These are phyloP conservation scores for Ceratobasidium papillatum DNA, from an alignment of 1,284 basidiomycete genomes.

Conservation along the genomic window DNA sequence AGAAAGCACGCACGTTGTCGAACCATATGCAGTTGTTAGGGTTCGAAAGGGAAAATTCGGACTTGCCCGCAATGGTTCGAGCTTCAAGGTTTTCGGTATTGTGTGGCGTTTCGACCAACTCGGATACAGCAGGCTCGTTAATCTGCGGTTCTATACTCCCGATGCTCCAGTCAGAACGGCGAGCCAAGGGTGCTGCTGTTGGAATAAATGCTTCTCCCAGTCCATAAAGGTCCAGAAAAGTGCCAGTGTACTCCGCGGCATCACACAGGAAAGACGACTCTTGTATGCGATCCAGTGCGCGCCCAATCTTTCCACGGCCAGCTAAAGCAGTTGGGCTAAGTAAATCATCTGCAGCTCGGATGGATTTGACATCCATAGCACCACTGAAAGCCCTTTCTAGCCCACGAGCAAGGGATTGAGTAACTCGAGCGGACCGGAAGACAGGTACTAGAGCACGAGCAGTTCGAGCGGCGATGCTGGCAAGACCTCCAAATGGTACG, in stretches of 20 bases:
- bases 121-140: not conserved
- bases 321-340: constrained; percentile 21
- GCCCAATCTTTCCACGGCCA: constrained; percentile 23
- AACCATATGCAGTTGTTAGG: not conserved
- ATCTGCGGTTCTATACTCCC: not conserved
- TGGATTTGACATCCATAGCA: constrained; percentile 7
- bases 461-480: constrained; percentile 11
- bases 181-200: not conserved
- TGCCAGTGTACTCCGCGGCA: not conserved
- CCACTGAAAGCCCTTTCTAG: constrained; percentile 16
- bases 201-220: not conserved
- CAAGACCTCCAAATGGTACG: constrained; percentile 27
- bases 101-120: not conserved
- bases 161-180: not conserved
- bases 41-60: not conserved
- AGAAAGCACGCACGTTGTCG: not conserved
- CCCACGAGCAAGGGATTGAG: constrained; percentile 2
- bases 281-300: constrained; percentile 25
- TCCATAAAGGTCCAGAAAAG: not conserved
- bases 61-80: not conserved
- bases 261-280: constrained; percentile 12
- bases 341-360: constrained; percentile 14
- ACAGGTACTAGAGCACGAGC: constrained; percentile 15
- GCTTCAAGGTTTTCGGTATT: not conserved
- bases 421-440: constrained; percentile 24